Evolutionary conservation across 371 early-diverging fungal species (phyloP).

Genomic region (Vittaforma corneae): DNA sequence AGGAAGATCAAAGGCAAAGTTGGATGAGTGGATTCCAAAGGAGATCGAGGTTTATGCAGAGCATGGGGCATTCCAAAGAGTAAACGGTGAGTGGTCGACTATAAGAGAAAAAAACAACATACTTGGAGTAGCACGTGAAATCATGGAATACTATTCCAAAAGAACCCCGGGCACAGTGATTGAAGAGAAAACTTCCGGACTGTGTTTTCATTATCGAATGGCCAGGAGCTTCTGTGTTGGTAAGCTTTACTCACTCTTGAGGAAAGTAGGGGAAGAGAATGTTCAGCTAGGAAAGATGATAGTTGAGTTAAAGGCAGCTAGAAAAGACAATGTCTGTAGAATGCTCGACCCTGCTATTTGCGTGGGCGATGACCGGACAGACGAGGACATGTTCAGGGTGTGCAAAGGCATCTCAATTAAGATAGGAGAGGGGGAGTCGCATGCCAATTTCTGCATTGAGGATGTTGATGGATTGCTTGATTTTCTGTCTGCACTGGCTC

Average conservation of each 20-base stretch:
- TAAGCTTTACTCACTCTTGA: slow-evolving; percentile 31
- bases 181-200: slow-evolving; percentile 54
- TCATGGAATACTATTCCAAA: slow-evolving; percentile 37
- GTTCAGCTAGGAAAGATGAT: slow-evolving; percentile 52
- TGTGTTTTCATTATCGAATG: slow-evolving; percentile 55
- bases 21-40: slow-evolving; percentile 53
- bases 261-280: background rate
- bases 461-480: slow-evolving; percentile 1
- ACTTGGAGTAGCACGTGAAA: no score
- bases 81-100: slow-evolving; percentile 45
- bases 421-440: slow-evolving; percentile 20
- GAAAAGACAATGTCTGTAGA: slow-evolving; percentile 46
- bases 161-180: slow-evolving; percentile 54
- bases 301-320: slow-evolving; percentile 46
- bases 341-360: slow-evolving; percentile 32
- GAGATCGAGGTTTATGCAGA: slow-evolving; percentile 56
- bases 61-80: slow-evolving; percentile 49
- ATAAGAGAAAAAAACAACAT: slow-evolving; percentile 29
- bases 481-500: background rate
- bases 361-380: slow-evolving; percentile 58
- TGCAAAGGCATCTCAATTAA: slow-evolving; percentile 30
- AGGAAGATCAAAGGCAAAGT: slow-evolving; percentile 49
- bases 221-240: slow-evolving; percentile 24
- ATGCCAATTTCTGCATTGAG: slow-evolving; percentile 9
- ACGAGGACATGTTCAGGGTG: slow-evolving; percentile 57